A percentile compares a stretch with the other conserved stretches of the same genome.
These are phyloP conservation scores for Neurospora sp. DNA, from an alignment of 2,329 filamentous ascomycete genomes.

Conservation along the genomic window DNA sequence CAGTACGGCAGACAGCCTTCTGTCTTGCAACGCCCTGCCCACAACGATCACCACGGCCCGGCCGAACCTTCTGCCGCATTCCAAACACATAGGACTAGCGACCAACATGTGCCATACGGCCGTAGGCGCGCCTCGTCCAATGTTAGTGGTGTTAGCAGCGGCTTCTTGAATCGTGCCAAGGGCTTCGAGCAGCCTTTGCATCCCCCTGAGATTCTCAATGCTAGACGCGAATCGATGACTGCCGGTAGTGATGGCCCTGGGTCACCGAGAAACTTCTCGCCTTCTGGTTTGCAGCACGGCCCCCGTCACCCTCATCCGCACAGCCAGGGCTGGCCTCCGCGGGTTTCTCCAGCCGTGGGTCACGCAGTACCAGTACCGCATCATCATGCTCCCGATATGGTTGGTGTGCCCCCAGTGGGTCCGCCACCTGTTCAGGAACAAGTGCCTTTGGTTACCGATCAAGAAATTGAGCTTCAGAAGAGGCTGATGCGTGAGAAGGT, in stretches of 20 bases:
- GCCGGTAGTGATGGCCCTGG: conserved; percentile 40
- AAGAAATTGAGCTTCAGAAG: conserved; percentile 54
- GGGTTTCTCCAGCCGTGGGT: conserved; percentile 32
- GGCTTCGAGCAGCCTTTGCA: conserved; percentile 31
- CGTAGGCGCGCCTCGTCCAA: conserved; percentile 82
- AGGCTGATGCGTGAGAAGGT: conserved; percentile 64
- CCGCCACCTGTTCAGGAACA: conserved; percentile 22
- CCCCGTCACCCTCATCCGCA: conserved; percentile 17
- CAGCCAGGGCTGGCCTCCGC: conserved; percentile 30
- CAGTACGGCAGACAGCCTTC: conserved; percentile 60
- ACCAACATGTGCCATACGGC: conserved; percentile 57
- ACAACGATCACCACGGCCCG: conserved; percentile 51
- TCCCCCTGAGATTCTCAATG: conserved; percentile 32
- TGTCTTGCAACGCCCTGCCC: conserved; percentile 63
- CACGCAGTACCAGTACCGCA: conserved; percentile 30
- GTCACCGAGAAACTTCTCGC: conserved; percentile 34
- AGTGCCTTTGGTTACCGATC: conserved; percentile 30
- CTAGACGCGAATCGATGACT: conserved; percentile 38
- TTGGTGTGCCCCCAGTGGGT: background rate
- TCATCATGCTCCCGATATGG: background rate
- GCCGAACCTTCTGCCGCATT: conserved; percentile 81
- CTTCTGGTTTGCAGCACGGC: conserved; percentile 24
- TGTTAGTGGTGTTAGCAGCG: conserved; percentile 76
- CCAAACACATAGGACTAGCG: conserved; percentile 62
- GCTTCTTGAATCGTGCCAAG: conserved; percentile 49